Conservation (phyloP, 345 rosid species). For the Eucalyptus coolabah region DNA sequence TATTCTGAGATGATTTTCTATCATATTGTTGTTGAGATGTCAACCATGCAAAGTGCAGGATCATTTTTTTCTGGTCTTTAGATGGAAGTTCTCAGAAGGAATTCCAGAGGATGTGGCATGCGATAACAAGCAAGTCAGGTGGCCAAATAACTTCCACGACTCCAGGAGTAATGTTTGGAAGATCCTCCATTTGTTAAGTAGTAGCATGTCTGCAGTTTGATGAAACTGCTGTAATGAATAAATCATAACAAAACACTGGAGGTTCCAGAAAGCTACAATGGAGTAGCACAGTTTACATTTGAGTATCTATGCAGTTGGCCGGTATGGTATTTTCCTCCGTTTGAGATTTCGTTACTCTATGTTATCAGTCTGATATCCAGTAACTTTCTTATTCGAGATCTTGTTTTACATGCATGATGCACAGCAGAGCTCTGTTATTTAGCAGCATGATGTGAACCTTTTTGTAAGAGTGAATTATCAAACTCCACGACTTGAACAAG, state of each 20-base stretch:
- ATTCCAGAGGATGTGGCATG: slow-evolving; percentile 59
- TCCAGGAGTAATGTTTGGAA: slow-evolving; percentile 87
- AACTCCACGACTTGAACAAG: neutral
- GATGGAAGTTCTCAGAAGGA: slow-evolving; percentile 24
- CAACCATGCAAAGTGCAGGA: slow-evolving; percentile 26
- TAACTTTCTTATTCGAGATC: neutral
- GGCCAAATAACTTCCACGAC: slow-evolving; percentile 47
- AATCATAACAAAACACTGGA: slow-evolving; percentile 45
- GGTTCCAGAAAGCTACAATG: slow-evolving; percentile 73
- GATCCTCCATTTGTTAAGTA: slow-evolving; percentile 24
- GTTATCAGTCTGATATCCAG: neutral
- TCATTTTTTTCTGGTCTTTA: slow-evolving; percentile 69
- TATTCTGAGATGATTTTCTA: neutral
- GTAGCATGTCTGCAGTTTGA: neutral
- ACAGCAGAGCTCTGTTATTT: neutral
- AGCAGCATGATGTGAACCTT: neutral
- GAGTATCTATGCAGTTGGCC: slow-evolving; percentile 81
- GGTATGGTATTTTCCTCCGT: slow-evolving; percentile 12
- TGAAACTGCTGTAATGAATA: neutral
- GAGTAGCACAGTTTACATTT: slow-evolving; percentile 66
- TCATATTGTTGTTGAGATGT: slow-evolving; percentile 1
- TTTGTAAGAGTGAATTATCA: neutral
- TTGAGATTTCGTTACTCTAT: neutral
- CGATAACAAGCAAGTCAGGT: slow-evolving; percentile 40
- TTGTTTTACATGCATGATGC: neutral